These are phyloP conservation scores for Poterioochromonas sp. DNA, from an alignment of 352 stramenopile species.

Conservation along the genomic window DNA sequence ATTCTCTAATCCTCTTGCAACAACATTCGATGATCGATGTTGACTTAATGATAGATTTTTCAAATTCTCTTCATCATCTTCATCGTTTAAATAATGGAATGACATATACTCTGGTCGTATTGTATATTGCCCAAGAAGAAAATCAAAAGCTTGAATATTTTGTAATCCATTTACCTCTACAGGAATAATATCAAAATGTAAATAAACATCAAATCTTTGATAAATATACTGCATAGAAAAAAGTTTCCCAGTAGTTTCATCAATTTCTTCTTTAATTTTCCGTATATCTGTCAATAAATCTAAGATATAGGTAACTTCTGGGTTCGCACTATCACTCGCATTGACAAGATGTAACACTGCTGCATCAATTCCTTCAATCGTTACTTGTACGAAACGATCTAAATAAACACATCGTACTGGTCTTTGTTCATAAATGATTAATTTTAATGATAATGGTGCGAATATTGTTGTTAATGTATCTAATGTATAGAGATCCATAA, in stretches of 20 bases:
- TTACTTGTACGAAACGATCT: no score
- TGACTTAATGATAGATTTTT: not conserved
- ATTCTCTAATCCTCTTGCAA: constrained; percentile 6
- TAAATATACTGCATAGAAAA: not conserved
- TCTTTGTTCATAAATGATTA: no score
- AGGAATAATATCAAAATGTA: not conserved
- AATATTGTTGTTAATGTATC: no score
- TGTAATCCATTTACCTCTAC: not conserved
- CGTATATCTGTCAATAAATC: not conserved
- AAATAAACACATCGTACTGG: no score
- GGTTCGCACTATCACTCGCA: no score
- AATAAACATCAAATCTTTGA: not conserved
- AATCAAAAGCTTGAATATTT: constrained; percentile 25
- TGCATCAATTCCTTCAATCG: no score
- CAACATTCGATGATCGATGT: not conserved
- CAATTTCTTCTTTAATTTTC: not conserved
- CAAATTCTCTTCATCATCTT: not conserved
- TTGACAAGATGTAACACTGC: no score
- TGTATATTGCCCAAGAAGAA: constrained; percentile 15
- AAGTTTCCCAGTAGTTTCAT: not conserved
- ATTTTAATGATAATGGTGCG: no score
- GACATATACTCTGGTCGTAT: not conserved
- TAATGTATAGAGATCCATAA: no score
- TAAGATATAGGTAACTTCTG: no score
- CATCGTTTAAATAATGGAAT: no score